These are phyloP conservation scores for Candida yuanshanica DNA, from an alignment of 805 yeast species.

Conservation along the genomic window DNA sequence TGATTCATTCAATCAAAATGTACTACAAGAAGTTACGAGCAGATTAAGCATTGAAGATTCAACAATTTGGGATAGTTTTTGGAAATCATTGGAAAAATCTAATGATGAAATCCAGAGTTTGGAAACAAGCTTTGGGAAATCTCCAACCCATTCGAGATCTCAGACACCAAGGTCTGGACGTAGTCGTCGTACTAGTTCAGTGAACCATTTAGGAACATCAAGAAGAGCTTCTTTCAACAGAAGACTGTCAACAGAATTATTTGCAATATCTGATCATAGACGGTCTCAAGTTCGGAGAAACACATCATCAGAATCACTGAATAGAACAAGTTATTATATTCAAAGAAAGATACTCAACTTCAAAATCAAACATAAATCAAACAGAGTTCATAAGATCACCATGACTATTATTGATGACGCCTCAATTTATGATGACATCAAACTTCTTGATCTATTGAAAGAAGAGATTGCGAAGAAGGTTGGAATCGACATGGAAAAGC, in stretches of 20 bases:
- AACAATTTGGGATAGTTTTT: constrained; percentile 27
- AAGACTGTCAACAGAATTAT: constrained; percentile 9
- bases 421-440: constrained; percentile 17
- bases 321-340: constrained; percentile 18
- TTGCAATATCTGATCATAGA: constrained; percentile 4
- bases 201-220: constrained; percentile 14
- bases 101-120: constrained; percentile 23
- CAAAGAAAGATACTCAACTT: constrained; percentile 16
- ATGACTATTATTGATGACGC: constrained; percentile 19
- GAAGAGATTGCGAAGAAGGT: constrained; percentile 21
- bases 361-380: constrained; percentile 13
- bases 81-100: constrained; percentile 28
- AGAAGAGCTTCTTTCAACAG: constrained; percentile 18
- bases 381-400: constrained; percentile 18
- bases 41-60: constrained; percentile 18
- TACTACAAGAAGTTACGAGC: constrained; percentile 19
- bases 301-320: constrained; percentile 19
- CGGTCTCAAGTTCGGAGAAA: constrained; percentile 7
- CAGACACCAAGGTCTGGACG: constrained; percentile 15
- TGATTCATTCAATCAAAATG: constrained; percentile 14
- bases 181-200: constrained; percentile 19
- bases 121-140: constrained; percentile 18
- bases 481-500: constrained; percentile 10
- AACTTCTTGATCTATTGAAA: constrained; percentile 19
- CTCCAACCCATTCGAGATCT: constrained; percentile 21